Percentiles rank a stretch among this genome's conserved stretches.
These are phyloP conservation scores for Leishmania lainsoni DNA, from an alignment of 208 protist genomes.

Conservation along the genomic window DNA sequence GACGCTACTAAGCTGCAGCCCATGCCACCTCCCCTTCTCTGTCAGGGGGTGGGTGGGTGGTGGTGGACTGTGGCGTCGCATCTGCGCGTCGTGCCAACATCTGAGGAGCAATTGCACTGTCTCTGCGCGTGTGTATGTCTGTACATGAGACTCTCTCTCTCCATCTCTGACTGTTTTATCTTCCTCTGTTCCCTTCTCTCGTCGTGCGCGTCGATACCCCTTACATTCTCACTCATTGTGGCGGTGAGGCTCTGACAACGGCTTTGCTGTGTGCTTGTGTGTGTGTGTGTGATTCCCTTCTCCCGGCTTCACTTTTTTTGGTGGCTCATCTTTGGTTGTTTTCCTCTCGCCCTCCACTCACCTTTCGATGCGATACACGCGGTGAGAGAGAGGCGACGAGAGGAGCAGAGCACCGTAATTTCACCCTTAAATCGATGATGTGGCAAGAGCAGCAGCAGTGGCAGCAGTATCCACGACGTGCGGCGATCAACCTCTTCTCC, in stretches of 20 bases:
- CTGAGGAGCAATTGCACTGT: background rate
- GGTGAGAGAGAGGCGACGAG: too few species aligned
- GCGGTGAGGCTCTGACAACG: background rate
- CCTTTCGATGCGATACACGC: background rate
- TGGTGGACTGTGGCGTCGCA: background rate
- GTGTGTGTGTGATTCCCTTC: background rate
- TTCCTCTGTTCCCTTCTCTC: background rate
- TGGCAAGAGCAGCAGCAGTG: background rate
- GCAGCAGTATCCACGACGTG: background rate
- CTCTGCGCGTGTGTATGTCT: background rate
- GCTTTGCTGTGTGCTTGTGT: background rate
- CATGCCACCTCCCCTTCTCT: background rate
- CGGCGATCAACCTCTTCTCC: background rate
- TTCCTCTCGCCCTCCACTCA: background rate
- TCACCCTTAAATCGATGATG: conserved; percentile 4
- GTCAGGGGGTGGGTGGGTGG: too few species aligned
- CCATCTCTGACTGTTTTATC: background rate
- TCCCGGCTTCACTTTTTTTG: background rate
- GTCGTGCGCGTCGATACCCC: background rate
- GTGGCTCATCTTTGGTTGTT: background rate
- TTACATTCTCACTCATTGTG: background rate
- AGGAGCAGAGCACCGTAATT: too few species aligned
- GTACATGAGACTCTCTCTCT: background rate
- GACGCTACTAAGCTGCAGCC: conserved; percentile 29
- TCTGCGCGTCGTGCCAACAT: conserved; percentile 1